A percentile compares a stretch with the other conserved stretches of the same genome.
Evolutionary conservation across 495 filamentous ascomycete genomes (phyloP).

Genomic region (Hypomontagnella submonticulosa): DNA sequence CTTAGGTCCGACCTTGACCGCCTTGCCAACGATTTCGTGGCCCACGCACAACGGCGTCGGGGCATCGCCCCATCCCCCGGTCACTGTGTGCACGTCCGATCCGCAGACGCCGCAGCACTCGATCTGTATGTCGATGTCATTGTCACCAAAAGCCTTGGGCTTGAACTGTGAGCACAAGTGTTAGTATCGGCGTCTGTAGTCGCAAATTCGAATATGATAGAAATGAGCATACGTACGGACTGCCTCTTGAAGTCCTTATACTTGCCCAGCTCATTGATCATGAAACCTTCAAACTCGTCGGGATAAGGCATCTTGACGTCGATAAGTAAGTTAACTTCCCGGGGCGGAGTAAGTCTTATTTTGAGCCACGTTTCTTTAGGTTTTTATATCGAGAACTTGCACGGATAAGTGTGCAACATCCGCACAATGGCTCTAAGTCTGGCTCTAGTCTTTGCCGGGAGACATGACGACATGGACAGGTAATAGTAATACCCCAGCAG

Average conservation of each 20-base stretch:
- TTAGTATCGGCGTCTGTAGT: background rate
- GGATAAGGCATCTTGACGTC: no score
- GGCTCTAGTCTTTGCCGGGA: no score
- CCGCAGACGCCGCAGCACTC: constrained; percentile 79
- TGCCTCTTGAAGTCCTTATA: constrained; percentile 73
- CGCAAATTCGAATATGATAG: background rate
- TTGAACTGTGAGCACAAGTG: constrained; percentile 65
- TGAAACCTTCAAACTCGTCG: constrained; percentile 80
- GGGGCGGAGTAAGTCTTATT: background rate
- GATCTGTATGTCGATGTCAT: constrained; percentile 59
- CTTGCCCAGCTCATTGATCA: constrained; percentile 69
- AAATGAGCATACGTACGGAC: constrained; percentile 58
- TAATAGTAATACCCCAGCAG: background rate
- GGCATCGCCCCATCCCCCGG: constrained; percentile 77
- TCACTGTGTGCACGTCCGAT: constrained; percentile 81
- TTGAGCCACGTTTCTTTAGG: no score
- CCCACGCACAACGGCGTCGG: constrained; percentile 76
- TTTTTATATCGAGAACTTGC: background rate
- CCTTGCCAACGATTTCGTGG: constrained; percentile 79
- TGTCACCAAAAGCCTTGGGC: constrained; percentile 78
- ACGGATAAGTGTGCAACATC: no score
- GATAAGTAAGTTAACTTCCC: no score
- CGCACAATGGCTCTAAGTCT: no score
- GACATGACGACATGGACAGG: constrained; percentile 22
- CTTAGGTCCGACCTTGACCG: constrained; percentile 74